phyloP scores from a whole-genome alignment of 116 monocot species.

The Dioscorea cayenensis region DNA sequence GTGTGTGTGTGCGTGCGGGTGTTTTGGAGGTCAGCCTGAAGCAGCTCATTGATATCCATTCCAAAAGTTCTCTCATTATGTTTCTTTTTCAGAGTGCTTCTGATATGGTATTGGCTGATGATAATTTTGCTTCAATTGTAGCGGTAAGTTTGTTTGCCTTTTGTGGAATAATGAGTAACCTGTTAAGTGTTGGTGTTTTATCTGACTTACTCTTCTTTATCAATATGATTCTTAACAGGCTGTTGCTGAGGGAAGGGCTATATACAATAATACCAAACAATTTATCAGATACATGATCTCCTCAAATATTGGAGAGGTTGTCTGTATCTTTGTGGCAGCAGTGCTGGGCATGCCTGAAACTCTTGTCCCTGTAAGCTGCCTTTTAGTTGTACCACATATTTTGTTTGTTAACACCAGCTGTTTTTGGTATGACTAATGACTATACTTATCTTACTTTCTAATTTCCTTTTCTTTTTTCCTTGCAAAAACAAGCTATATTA shows the following conservation, averaged over 20 bases:
- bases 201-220: not conserved
- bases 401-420: not conserved
- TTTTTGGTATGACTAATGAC: too few relatives aligned
- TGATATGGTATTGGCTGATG: constrained; percentile 99
- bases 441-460: too few relatives aligned
- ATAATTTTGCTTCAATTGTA: constrained; percentile 98
- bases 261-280: constrained; percentile 98
- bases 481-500: too few relatives aligned
- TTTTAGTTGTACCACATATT: too few relatives aligned
- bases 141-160: constrained; percentile 49
- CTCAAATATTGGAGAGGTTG: constrained; percentile 98
- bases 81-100: constrained; percentile 83
- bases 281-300: constrained; percentile 99
- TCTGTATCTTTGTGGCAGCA: constrained; percentile 98
- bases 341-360: constrained; percentile 99
- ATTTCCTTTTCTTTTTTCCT: too few relatives aligned
- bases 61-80: not conserved
- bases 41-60: not conserved
- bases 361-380: constrained; percentile 74
- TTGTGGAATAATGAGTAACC: not conserved
- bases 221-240: constrained; percentile 42
- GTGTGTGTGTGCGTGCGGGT: too few relatives aligned
- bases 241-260: constrained; percentile 97
- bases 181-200: too few relatives aligned
- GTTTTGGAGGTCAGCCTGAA: too few relatives aligned